Base-by-base conservation (phyloP, 208 protist genomes). In the Blechomonas ayalai region DNA sequence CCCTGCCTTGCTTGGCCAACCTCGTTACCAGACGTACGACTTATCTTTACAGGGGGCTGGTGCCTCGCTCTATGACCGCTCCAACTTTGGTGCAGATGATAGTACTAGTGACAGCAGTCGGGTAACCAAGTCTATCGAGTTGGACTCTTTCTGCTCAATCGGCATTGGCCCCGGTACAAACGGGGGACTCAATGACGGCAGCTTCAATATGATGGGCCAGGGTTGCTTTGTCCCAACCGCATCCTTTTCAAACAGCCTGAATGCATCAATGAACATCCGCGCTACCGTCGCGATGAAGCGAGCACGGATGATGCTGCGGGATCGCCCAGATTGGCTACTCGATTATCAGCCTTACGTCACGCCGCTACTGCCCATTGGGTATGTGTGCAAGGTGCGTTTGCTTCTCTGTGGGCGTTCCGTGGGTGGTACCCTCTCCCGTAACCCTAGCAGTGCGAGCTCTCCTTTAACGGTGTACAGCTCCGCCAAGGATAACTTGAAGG, bases 21-120 rank as follows among this genome's bases (percentile, higher is more conserved):
- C 63, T n/a, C 77, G 70, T 5, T 87, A 82, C 52, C 78, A 87
- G 39, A 68, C 61, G 9, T 87, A 78, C 37, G 78, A 87, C 36
- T 46, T 87, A 2, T 87, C 78, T 0, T 52, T 69, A 18, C 19
- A 48, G 23, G 49, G 20, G 8, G 15, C 45, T 12, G 22, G 13
- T 22, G 3, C 8, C 50, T n/a, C 18, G 13, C 29, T 15, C 19
- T 24, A n/a, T 3, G n/a, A n/a, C n/a, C n/a, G n/a, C n/a, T n/a
- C n/a, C n/a, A n/a, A n/a, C n/a, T n/a, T n/a, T n/a, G n/a, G n/a
- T n/a, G n/a, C n/a, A n/a, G n/a, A n/a, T n/a, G n/a, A n/a, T n/a
- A n/a, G n/a, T n/a, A n/a, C n/a, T n/a, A n/a, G n/a, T n/a, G n/a
- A n/a, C n/a, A n/a, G n/a, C n/a, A n/a, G n/a, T n/a, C n/a, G n/a